Percentiles rank a stretch among this genome's conserved stretches.
These are phyloP conservation scores for Cicer cuneatum DNA, from an alignment of 306 rosid genomes.

Conservation along the genomic window DNA sequence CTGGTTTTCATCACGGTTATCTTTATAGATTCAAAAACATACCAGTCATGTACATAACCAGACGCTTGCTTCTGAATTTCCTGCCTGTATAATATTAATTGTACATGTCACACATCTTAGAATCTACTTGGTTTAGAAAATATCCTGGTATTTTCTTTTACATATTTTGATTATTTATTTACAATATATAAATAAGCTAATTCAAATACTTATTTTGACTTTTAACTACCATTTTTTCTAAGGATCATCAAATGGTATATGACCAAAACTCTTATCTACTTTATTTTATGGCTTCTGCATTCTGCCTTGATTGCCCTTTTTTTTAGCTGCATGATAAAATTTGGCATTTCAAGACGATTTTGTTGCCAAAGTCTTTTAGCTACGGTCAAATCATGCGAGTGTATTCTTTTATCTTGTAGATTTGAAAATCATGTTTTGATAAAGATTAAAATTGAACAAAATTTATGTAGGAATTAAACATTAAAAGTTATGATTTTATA, in stretches of 20 bases:
- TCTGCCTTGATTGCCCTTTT: too few relatives aligned
- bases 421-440: background rate
- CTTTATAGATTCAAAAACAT: constrained; percentile 51
- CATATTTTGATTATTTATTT: background rate
- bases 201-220: background rate
- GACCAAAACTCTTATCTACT: constrained; percentile 7
- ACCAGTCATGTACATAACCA: constrained; percentile 58
- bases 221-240: background rate
- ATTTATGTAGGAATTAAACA: too few relatives aligned
- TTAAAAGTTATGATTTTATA: background rate
- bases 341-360: background rate
- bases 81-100: constrained; percentile 48
- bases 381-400: background rate
- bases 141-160: background rate
- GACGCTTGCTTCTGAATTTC: constrained; percentile 43
- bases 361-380: background rate
- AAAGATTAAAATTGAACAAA: background rate
- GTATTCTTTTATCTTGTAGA: background rate
- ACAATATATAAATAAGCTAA: background rate
- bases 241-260: constrained; percentile 1
- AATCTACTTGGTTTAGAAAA: constrained; percentile 50
- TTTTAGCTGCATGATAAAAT: background rate
- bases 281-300: background rate
- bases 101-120: constrained; percentile 56
- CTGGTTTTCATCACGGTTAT: constrained; percentile 76